Base-by-base conservation (phyloP, 306 rosid genomes). In the peach (Prunus persica) region DNA sequence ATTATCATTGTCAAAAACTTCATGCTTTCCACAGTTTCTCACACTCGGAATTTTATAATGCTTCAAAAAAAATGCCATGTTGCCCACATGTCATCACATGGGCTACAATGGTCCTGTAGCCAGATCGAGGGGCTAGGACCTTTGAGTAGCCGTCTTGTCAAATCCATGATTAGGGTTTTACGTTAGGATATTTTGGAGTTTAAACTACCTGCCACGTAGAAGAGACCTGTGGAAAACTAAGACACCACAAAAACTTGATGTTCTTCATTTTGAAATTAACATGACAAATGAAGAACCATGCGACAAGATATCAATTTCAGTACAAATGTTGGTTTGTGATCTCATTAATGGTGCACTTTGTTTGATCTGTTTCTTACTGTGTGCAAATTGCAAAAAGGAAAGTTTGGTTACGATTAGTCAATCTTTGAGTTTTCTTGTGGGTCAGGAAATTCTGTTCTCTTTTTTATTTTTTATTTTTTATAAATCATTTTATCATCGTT, bases 11-110 rank as follows among this genome's bases (percentile, higher is more conserved):
- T 79, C 67, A 61, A 32, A 63, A 30, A 16, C 15, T 16, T 18
- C 25, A 12, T 15, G 38, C 30, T 61, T 24, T 61, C 24, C 63
- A 8, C 8, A 14, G 16, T 52, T 14, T 55, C 9, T 6, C 43
- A 38, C 9, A 7, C 9, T 7, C 65, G 25, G 4, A 62, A 28
- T 28, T 18, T 54, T 54, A 54, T 5, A 57, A 57, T 70, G 83
- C 75, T 71, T 67, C 34, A 67, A 76, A 78, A 65, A 69, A 65
- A 73, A 28, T 71, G 74, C 43, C 80, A 22, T 78, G 81, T 51
- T 79, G 65, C 86, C 76, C 77, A 89, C 81, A 81, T 65, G 90
- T 76, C 79, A 83, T 91, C 96, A 91, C 93, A 83, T 91, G 96
- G 93, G 84, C 81, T 49, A 67, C 34, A 85, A 85, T 85, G 96